Base-by-base conservation (phyloP, 805 yeast species). In the Myxozyma vanderwaltii region DNA sequence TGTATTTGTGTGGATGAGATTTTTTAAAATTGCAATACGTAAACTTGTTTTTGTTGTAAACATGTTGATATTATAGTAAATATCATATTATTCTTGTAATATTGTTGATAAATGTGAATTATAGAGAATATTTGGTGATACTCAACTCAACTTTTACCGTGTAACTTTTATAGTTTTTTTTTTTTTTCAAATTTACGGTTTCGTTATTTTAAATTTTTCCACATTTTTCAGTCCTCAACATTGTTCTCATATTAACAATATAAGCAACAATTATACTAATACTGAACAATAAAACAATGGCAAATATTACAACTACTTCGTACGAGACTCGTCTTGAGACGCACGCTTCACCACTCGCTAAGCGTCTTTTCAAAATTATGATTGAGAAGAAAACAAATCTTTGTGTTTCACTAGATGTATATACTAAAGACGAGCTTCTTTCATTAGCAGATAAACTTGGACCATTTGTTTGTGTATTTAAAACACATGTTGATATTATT, bases 341-440 rank as follows among this genome's bases (percentile, higher is more conserved):
- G 4, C 96, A 91, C 70, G 75, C 83, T 0, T 86, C 96, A 17
- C 86, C 91, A 1, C 86, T 94, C 27, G 98, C 96, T 1, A 75
- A 82, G 53, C 82, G 88, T 62, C 81, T 94, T 27, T 78, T 94
- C 60, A 74, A 74, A 17, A 79, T 91, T 38, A 90, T 92, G 88
- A 89, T 85, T 52, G 71, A 75, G 46, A 94, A 94, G 74, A 78
- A 90, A 73, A 82, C 96, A 52, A 94, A 92, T 69, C 79, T 94
- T 58, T 94, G 98, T 78, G 97, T 97, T 10, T 91, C 97, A 8
- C 83, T 92, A 13, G 99, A 94, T 72, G 95, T 94, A 24, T 82
- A 83, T 59, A 84, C 88, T 36, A 91, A 97, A 3, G 71, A 72
- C 4, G 97, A 94, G 70, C 80, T 94, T 51, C 77, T 94, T 48